Percentiles rank a stretch among this genome's conserved stretches.
Conservation (phyloP, 345 rosid genomes). For the Salix brachista region DNA sequence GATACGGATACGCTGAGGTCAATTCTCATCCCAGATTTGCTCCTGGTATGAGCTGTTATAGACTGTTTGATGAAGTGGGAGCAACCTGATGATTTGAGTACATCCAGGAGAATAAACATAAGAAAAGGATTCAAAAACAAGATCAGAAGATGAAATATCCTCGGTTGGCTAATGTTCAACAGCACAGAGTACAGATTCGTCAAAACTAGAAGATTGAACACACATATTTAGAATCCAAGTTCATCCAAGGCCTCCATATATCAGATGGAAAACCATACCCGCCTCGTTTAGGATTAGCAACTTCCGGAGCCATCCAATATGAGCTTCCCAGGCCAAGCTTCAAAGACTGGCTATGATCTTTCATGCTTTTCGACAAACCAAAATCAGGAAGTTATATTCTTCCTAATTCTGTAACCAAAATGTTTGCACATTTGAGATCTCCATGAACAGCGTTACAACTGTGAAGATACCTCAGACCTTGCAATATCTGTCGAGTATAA, state of each 20-base stretch:
- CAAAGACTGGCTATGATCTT: background rate
- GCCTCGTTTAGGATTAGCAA: slow-evolving; percentile 34
- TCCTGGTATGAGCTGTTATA: no score
- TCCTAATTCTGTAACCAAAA: slow-evolving; percentile 30
- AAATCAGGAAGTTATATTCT: slow-evolving; percentile 12
- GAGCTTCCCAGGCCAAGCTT: slow-evolving; percentile 13
- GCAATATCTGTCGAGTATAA: slow-evolving; percentile 9
- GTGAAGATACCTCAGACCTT: slow-evolving; percentile 15
- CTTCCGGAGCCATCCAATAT: slow-evolving; percentile 32
- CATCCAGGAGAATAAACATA: no score
- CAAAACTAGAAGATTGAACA: no score
- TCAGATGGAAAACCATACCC: slow-evolving; percentile 68
- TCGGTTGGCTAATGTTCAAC: slow-evolving; percentile 16
- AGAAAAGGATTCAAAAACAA: no score
- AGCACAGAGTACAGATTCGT: no score
- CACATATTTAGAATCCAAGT: no score
- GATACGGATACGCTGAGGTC: no score
- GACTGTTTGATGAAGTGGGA: no score
- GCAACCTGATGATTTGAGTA: no score
- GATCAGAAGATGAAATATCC: no score
- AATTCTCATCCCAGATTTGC: no score
- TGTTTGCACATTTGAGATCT: slow-evolving; percentile 44
- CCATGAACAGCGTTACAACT: slow-evolving; percentile 21
- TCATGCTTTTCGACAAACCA: slow-evolving; percentile 2
- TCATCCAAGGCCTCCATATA: no score